Percentiles rank a stretch among this genome's conserved stretches.
These are phyloP conservation scores for Grosmannia serpens DNA, from an alignment of 2,329 filamentous ascomycete genomes.

Conservation along the genomic window DNA sequence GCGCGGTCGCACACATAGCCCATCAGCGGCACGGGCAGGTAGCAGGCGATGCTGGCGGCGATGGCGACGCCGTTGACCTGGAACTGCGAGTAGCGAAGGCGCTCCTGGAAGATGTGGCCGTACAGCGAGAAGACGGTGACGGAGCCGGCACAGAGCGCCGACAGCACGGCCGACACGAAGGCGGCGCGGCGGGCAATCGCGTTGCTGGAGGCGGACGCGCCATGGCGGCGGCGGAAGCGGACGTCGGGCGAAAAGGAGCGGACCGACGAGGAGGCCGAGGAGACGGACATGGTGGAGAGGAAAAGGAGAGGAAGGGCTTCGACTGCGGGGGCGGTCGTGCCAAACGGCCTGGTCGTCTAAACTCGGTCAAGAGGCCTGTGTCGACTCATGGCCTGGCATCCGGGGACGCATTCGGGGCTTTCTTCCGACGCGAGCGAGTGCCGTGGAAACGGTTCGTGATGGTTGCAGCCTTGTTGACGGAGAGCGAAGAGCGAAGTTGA, in stretches of 20 bases:
- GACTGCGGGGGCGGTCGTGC: background rate
- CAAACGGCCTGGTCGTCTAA: no score
- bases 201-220: slow-evolving; percentile 7
- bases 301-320: background rate
- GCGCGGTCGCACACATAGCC: slow-evolving; percentile 87
- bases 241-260: slow-evolving; percentile 5
- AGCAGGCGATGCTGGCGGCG: slow-evolving; percentile 76
- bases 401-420: no score
- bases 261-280: slow-evolving; percentile 6
- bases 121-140: slow-evolving; percentile 93
- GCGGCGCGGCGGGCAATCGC: slow-evolving; percentile 28
- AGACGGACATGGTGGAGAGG: background rate
- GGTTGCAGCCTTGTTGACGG: no score
- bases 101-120: slow-evolving; percentile 77
- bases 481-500: no score
- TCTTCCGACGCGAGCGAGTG: no score
- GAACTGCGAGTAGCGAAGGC: slow-evolving; percentile 77
- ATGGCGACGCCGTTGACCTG: slow-evolving; percentile 88
- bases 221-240: slow-evolving; percentile 10
- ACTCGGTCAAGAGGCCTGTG: no score
- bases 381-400: no score
- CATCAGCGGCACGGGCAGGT: slow-evolving; percentile 80
- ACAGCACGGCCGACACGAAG: slow-evolving; percentile 42
- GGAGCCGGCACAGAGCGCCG: slow-evolving; percentile 71
- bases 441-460: no score